Base-by-base conservation (phyloP, 257 asterid genomes). In the Nicotiana sylvestris region DNA sequence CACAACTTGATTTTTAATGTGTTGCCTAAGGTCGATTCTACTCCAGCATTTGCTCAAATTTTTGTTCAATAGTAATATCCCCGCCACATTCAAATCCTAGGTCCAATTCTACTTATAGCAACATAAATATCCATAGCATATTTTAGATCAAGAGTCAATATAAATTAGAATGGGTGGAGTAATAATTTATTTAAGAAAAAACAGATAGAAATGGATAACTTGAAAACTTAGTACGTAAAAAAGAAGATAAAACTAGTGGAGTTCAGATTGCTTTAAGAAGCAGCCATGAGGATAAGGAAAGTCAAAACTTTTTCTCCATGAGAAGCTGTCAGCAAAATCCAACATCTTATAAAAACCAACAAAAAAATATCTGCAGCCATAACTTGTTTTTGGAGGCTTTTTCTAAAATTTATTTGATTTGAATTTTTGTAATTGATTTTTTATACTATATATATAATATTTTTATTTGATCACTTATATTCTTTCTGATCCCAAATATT, bases 161-260 rank as follows among this genome's bases (percentile, higher is more conserved):
- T 39, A 39, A 39, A 39, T 39, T 39, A 1, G 10, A 37, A 33
- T 0, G 35, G 35, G 5, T 33, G 35, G 35, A 4, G 46, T 6
- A 37, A 37, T 37, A 6, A 1, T 37, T 37, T 37, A 6, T 37
- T 37, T 5, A 29, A 16, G 27, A 16, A 70, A 55, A 51, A 55
- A 55, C 60, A 82, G 16, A 43, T 35, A 16, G 17, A 10, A 82
- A 66, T 82, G 84, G 82, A 53, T 79, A 79, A 51, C 57, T 64
- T 35, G 79, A 82, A 72, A 74, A 49, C 49, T 39, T 43, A 43
- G 49, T 43, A 43, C 29, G 27, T 10, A 57, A 53, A 82, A 78
- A 72, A 43, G 37, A 82, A 78, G 70, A 35, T 64, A 77, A 62
- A 82, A 78, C 82, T 53, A 83, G 90, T 85, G 90, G 87, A 83